Evolutionary conservation across 495 filamentous ascomycete genomes (phyloP), one percentile per base, ranked within the genome.

Genomic region (Aspergillus baeticus): DNA sequence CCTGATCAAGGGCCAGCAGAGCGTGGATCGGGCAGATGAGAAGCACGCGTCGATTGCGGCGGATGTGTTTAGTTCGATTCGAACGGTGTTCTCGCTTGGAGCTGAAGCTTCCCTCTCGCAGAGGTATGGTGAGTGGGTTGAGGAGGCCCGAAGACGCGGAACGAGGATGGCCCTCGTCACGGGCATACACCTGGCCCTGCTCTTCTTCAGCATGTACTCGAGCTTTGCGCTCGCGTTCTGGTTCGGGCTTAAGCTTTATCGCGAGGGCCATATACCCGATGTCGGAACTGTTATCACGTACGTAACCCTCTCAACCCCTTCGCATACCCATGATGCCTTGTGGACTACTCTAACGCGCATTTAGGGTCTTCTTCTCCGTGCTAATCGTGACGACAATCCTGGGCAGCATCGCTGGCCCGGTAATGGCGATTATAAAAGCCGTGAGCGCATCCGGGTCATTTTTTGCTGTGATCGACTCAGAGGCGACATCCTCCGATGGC

Each of bases 111-210:
- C 58, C 4, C 56, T 84, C 8, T 63, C 69, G 8, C 55, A 58
- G 6, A 71, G 71, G n/a, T 77, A 82, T 44, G 17, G 55, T 5
- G 67, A 64, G 1, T 84, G 81, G 77, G 72, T 89, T 5, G 75
- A 84, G 31, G 80, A 86, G 54, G 80, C 85, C 3, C 77, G 72
- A 14, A 73, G 69, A 15, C 75, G 80, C 21, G 86, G 85, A 0
- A 61, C 77, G 31, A 53, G 45, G 8, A 60, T 74, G 47, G 57
- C 66, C 0, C 31, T 62, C 0, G 41, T 69, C 15, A 45, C 54
- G 7, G 73, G 71, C 1, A 22, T 70, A 11, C 73, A 75, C 38
- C 57, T 73, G 8, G 64, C 54, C 6, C 58, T 66, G 37, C 15
- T 75, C 0, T 73, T 75, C 54, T 77, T 77, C 41, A 58, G 64